A percentile compares a stretch with the other conserved stretches of the same genome.
These are phyloP conservation scores for Fusarium cicatricum DNA, from an alignment of 2,329 filamentous ascomycete genomes.

Conservation along the genomic window DNA sequence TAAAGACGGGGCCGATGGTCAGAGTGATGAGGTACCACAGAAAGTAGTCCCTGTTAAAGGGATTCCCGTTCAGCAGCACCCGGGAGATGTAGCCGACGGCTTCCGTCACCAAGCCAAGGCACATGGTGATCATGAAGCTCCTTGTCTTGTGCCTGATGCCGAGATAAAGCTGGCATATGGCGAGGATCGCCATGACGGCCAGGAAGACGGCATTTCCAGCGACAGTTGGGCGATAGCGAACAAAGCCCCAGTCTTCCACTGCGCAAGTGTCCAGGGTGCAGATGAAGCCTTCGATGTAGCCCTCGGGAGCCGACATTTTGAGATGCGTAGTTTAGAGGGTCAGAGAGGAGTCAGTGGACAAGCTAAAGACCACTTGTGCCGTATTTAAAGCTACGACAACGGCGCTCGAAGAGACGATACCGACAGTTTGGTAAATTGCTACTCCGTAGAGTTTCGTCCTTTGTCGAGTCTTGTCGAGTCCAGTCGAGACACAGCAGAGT, in stretches of 20 bases:
- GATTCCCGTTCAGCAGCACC: constrained; percentile 28
- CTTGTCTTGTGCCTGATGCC: constrained; percentile 33
- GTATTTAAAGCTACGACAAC: constrained; percentile 21
- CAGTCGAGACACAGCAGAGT: background rate
- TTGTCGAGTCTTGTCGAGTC: constrained; percentile 7
- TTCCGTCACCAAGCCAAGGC: constrained; percentile 34
- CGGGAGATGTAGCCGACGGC: constrained; percentile 32
- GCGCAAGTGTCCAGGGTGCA: constrained; percentile 31
- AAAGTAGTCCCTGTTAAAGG: constrained; percentile 27
- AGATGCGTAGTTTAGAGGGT: background rate
- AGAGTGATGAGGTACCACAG: constrained; percentile 31
- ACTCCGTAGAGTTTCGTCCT: too few relatives aligned
- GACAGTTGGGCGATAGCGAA: constrained; percentile 26
- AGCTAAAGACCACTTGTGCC: background rate
- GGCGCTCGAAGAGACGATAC: constrained; percentile 1
- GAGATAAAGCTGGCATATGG: constrained; percentile 24
- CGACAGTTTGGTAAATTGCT: constrained; percentile 2
- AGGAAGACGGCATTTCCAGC: constrained; percentile 28
- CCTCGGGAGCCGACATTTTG: constrained; percentile 22
- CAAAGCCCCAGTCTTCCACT: constrained; percentile 25
- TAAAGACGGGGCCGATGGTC: constrained; percentile 39
- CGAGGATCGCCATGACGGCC: constrained; percentile 21
- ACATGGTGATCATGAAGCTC: constrained; percentile 34
- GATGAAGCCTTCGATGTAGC: constrained; percentile 22
- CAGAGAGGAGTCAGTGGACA: too few relatives aligned